phyloP scores from a whole-genome alignment of 495 filamentous ascomycete species.

The Hypoxylon perforatum region DNA sequence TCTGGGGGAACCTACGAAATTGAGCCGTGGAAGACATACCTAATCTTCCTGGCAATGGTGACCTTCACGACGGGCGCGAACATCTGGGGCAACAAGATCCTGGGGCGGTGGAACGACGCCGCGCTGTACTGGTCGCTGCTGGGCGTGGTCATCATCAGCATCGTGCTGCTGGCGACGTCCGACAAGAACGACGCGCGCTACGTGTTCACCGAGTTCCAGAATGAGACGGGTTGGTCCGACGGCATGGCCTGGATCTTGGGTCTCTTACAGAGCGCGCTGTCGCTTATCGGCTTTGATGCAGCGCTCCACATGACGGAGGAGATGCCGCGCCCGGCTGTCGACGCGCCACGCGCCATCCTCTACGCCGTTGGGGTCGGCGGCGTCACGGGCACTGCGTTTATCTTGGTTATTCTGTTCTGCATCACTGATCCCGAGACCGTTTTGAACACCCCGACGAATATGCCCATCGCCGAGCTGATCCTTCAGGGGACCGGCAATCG shows the following conservation, averaged over 20 bases:
- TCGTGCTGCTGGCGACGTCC: conserved; percentile 50
- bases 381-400: conserved; percentile 48
- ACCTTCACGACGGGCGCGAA: conserved; percentile 49
- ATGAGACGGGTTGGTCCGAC: conserved; percentile 71
- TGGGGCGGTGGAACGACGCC: conserved; percentile 50
- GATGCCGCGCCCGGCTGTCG: conserved; percentile 50
- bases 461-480: conserved; percentile 59
- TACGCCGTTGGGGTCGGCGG: conserved; percentile 50
- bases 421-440: conserved; percentile 47
- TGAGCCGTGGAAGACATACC: conserved; percentile 46
- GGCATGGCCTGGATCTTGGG: conserved; percentile 73
- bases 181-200: conserved; percentile 53
- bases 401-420: conserved; percentile 50
- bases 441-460: conserved; percentile 50
- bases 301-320: conserved; percentile 71
- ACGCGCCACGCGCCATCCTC: conserved; percentile 52
- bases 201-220: conserved; percentile 68
- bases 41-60: conserved; percentile 48
- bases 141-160: conserved; percentile 51
- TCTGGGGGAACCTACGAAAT: conserved; percentile 46
- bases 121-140: conserved; percentile 52
- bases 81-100: conserved; percentile 48
- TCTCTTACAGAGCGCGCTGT: conserved; percentile 69
- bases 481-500: conserved; percentile 47
- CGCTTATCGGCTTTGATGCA: conserved; percentile 71